Percentiles rank a stretch among this genome's conserved stretches.
phyloP scores from a whole-genome alignment of 805 yeast species.

The Schwanniomyces pseudopolymorphus region DNA sequence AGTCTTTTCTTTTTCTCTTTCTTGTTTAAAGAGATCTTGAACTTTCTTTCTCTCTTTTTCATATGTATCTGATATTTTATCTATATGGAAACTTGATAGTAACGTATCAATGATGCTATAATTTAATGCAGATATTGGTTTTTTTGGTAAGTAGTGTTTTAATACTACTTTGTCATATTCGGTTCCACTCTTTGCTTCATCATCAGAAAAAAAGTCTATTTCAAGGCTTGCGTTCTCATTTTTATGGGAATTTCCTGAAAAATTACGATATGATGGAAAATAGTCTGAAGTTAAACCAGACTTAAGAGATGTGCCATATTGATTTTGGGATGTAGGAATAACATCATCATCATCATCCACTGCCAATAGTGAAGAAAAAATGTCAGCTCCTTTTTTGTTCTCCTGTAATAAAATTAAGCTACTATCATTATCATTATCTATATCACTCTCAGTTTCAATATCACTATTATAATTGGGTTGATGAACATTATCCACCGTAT shows the following conservation, averaged over 20 bases:
- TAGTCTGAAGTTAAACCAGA: background rate
- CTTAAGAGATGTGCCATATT: slow-evolving; percentile 7
- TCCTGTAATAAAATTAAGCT: slow-evolving; percentile 7
- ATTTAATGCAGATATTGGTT: slow-evolving; percentile 14
- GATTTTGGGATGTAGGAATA: background rate
- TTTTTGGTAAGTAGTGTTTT: slow-evolving; percentile 17
- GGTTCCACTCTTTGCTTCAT: background rate
- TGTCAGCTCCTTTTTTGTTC: background rate
- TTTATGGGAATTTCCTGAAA: background rate
- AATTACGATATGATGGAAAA: background rate
- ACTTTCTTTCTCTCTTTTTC: slow-evolving; percentile 4
- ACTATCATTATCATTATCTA: background rate
- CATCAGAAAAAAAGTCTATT: background rate
- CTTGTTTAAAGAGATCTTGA: slow-evolving; percentile 7
- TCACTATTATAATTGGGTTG: background rate
- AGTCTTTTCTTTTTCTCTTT: slow-evolving; percentile 10
- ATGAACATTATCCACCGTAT: too few species aligned
- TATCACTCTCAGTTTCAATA: background rate
- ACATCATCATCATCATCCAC: background rate
- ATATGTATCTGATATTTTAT: slow-evolving; percentile 4
- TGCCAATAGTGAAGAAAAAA: slow-evolving; percentile 3
- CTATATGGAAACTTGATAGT: slow-evolving; percentile 7
- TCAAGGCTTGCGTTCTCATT: background rate
- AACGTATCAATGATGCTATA: slow-evolving; percentile 19
- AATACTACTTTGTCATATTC: slow-evolving; percentile 18